Percentiles rank a stretch among this genome's conserved stretches.
Evolutionary conservation across 2,329 filamentous ascomycete genomes (phyloP).

Genomic region (Didymella keratinophila): DNA sequence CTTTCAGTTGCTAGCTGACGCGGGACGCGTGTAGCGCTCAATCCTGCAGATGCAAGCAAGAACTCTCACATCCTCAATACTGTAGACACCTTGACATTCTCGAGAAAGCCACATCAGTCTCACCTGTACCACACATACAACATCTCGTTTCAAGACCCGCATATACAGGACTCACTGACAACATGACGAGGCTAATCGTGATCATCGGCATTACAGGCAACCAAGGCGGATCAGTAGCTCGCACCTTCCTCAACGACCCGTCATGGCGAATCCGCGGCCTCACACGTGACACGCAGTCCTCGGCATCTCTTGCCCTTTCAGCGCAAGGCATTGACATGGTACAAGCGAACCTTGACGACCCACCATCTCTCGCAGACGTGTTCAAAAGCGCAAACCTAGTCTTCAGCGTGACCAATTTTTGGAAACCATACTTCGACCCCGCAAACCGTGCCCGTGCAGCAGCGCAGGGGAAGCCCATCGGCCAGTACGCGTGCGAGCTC

Average conservation of each 20-base stretch:
- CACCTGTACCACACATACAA: neutral
- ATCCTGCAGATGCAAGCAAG: neutral
- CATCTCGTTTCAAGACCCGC: neutral
- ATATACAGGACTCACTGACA: neutral
- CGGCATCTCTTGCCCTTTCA: conserved; percentile 31
- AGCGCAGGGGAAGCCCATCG: neutral
- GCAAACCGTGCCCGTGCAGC: neutral
- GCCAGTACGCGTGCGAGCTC: neutral
- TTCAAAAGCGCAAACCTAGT: neutral
- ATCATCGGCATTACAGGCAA: conserved; percentile 41
- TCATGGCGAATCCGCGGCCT: conserved; percentile 50
- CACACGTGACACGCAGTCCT: conserved; percentile 48
- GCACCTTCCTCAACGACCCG: conserved; percentile 51
- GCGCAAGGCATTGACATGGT: conserved; percentile 48
- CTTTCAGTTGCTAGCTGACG: neutral
- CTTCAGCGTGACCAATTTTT: neutral
- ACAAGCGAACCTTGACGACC: neutral
- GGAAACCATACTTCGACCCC: neutral
- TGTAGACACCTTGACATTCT: too few relatives aligned
- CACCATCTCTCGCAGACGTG: neutral
- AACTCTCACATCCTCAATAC: too few relatives aligned
- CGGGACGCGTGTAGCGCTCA: neutral
- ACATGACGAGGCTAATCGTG: conserved; percentile 38
- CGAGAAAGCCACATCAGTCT: neutral
- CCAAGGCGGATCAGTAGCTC: conserved; percentile 35